Conservation (phyloP, 1,284 basidiomycete species). For the Vanrija humicola region DNA sequence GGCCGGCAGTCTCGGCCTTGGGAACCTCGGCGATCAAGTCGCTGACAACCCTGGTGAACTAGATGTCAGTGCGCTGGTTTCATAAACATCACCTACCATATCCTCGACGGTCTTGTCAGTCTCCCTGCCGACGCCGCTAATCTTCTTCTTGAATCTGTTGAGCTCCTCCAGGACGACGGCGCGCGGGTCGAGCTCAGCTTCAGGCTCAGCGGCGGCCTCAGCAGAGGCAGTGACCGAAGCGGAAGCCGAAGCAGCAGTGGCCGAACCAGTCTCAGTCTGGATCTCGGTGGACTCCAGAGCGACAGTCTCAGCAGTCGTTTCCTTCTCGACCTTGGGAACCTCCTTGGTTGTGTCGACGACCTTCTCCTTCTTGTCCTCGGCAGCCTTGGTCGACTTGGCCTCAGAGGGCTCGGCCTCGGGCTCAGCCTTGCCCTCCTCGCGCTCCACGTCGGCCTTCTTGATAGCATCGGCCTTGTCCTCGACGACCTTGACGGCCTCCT, state of each 20-base stretch:
- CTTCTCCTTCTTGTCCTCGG: neutral
- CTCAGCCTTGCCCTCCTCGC: neutral
- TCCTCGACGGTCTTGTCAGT: slow-evolving; percentile 23
- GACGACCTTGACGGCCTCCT: neutral
- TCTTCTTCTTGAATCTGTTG: slow-evolving; percentile 23
- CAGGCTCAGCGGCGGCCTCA: neutral
- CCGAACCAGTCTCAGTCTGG: neutral
- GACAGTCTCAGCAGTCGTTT: neutral
- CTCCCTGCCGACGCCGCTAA: slow-evolving; percentile 32
- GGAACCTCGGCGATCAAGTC: slow-evolving; percentile 20
- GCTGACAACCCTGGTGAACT: slow-evolving; percentile 9
- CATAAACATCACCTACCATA: slow-evolving; percentile 23
- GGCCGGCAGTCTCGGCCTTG: slow-evolving; percentile 20
- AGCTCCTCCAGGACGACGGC: neutral
- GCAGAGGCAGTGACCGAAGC: neutral
- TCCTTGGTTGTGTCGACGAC: neutral
- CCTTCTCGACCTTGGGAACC: neutral
- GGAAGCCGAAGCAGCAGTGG: neutral
- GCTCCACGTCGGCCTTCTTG: neutral
- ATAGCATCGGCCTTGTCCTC: slow-evolving; percentile 1
- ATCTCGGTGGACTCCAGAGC: neutral
- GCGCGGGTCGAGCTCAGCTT: neutral
- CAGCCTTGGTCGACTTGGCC: neutral
- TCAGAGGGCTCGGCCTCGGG: neutral
- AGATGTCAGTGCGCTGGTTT: neutral